A percentile compares a stretch with the other conserved stretches of the same genome.
These are phyloP conservation scores for Bipolaris victoriae DNA, from an alignment of 2,329 filamentous ascomycete species.

Conservation along the genomic window DNA sequence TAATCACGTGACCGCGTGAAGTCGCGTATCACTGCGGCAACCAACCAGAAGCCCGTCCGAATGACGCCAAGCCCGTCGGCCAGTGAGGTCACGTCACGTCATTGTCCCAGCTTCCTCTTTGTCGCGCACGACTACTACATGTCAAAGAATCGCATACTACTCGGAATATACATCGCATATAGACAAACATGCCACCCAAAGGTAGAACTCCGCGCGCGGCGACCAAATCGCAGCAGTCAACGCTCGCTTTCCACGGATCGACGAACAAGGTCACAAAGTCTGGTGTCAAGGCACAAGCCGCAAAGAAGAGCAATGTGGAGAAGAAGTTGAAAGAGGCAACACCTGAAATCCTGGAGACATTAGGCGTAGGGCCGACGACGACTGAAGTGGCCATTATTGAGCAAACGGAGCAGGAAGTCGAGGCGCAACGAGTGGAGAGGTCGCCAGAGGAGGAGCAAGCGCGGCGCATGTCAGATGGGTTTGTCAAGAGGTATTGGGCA, in stretches of 20 bases:
- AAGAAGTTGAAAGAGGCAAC: slow-evolving; percentile 38
- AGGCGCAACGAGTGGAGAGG: slow-evolving; percentile 30
- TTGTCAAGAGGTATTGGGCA: slow-evolving; percentile 80
- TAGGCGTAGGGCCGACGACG: slow-evolving; percentile 44
- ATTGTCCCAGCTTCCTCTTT: slow-evolving; percentile 19
- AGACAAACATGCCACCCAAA: slow-evolving; percentile 53
- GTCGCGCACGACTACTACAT: slow-evolving; percentile 13
- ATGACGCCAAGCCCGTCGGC: slow-evolving; percentile 28
- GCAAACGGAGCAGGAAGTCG: slow-evolving; percentile 46
- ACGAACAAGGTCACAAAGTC: slow-evolving; percentile 66
- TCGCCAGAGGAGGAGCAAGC: slow-evolving; percentile 62
- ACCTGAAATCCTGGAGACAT: slow-evolving; percentile 28
- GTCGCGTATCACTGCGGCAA: slow-evolving; percentile 35
- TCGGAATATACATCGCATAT: slow-evolving; percentile 5
- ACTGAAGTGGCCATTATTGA: slow-evolving; percentile 49
- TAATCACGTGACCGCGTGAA: slow-evolving; percentile 37
- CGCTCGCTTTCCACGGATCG: slow-evolving; percentile 66
- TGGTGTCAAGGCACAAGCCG: slow-evolving; percentile 42
- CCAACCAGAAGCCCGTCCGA: slow-evolving; percentile 20
- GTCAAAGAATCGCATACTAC: neutral
- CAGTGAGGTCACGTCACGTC: slow-evolving; percentile 42
- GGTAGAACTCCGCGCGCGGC: slow-evolving; percentile 50
- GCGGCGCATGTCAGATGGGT: slow-evolving; percentile 67
- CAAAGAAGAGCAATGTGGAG: slow-evolving; percentile 50
- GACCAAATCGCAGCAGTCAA: slow-evolving; percentile 62